Conservation (phyloP, 306 rosid genomes). For the Gleditsia sinensis region DNA sequence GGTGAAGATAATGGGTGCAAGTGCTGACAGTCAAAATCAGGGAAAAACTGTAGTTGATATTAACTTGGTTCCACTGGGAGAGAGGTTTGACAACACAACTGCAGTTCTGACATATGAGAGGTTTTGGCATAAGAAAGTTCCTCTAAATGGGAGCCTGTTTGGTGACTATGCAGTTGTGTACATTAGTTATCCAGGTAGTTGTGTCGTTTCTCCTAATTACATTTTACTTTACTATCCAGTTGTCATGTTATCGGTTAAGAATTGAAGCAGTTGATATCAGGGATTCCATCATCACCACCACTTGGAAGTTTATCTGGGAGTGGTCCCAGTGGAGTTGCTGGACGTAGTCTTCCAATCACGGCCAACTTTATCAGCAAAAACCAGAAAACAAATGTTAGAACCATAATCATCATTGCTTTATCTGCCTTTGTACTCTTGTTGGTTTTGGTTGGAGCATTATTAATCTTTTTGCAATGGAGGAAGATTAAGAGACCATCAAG, state of each 20-base stretch:
- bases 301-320: conserved; percentile 46
- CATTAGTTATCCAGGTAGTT: conserved; percentile 81
- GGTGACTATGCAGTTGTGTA: conserved; percentile 67
- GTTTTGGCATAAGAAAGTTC: conserved; percentile 79
- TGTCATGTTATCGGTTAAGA: conserved; percentile 39
- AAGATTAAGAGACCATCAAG: conserved; percentile 68
- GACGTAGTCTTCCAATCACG: conserved; percentile 63
- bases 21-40: conserved; percentile 77
- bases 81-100: conserved; percentile 83
- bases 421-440: conserved; percentile 76
- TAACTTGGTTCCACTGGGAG: conserved; percentile 88
- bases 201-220: conserved; percentile 28
- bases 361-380: conserved; percentile 53
- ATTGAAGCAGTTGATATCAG: conserved; percentile 57
- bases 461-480: conserved; percentile 65
- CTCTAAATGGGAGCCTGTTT: conserved; percentile 67
- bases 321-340: conserved; percentile 53
- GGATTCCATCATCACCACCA: conserved; percentile 68
- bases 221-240: conserved; percentile 26
- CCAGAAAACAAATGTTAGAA: conserved; percentile 64
- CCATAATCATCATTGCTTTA: conserved; percentile 63
- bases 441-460: conserved; percentile 67
- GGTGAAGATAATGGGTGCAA: conserved; percentile 96
- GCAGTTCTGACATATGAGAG: conserved; percentile 65
- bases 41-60: conserved; percentile 77